Evolutionary conservation across 805 yeast species (phyloP), one percentile per base, ranked within the genome.

Genomic region (Saccharomyces jurei): DNA sequence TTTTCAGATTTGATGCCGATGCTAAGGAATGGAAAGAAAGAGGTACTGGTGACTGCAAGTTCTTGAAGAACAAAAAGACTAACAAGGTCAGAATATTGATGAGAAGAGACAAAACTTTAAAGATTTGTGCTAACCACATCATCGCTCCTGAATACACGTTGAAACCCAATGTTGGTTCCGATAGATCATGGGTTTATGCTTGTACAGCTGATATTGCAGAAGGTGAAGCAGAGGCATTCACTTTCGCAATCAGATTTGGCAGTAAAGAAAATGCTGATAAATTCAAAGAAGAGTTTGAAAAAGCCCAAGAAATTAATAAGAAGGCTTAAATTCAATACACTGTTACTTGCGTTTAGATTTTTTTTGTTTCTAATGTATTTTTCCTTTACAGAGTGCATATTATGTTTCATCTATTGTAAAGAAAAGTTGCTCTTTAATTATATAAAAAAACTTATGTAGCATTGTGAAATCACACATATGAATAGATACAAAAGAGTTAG

Each of bases 51-150:
- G 99, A 94, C 69, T 96, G 90, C 65, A 89, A 94, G 76, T 89
- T 94, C 74, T 82, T 94, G 71, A 80, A 92, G 77, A 97, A 92
- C 78, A 90, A 89, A 74, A 75, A 76, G 58, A 77, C 89, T 56
- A 80, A 81, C 56, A 91, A 89, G 77, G 89, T 88, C 60, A 86
- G 99, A 78, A 74, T 94, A 62, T 79, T 94, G 70, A 94, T 94
- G 99, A 89, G 99, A 83, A 89, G 99, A 79, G 99, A 94, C 78
- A 92, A 92, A 80, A 94, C 98, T 54, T 81, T 94, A 71, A 94
- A 94, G 81, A 86, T 94, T 68, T 94, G 99, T 75, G 99, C 99
- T 65, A 94, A 94, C 79, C 99, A 94, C 75, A 83, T 83, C 75
- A 82, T 89, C 71, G 75, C 87, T 49, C 83, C 92, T 58, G 96